phyloP scores from a whole-genome alignment of 108 stramenopile species.

The Asterionellopsis glacialis region DNA sequence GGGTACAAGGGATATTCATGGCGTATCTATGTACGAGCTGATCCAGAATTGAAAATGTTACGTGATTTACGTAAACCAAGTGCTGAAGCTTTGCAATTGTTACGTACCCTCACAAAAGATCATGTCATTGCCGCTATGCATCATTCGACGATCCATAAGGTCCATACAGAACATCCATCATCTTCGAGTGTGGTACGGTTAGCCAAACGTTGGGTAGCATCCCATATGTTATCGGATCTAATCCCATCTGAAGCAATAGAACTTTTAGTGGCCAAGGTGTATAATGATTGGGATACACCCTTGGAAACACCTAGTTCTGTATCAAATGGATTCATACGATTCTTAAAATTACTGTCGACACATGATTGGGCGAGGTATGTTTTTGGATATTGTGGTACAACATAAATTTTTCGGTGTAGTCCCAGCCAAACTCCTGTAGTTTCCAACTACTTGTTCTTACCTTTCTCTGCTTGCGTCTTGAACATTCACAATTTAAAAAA shows the following conservation, averaged over 20 bases:
- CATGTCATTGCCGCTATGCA: slow-evolving; percentile 68
- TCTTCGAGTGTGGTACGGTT: slow-evolving; percentile 61
- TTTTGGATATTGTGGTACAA: background rate
- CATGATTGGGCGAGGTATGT: slow-evolving; percentile 77
- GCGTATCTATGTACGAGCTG: slow-evolving; percentile 73
- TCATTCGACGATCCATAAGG: slow-evolving; percentile 75
- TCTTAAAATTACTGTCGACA: slow-evolving; percentile 50
- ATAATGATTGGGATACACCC: slow-evolving; percentile 46
- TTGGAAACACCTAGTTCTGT: slow-evolving; percentile 48
- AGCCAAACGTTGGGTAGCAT: slow-evolving; percentile 66
- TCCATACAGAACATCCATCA: slow-evolving; percentile 76
- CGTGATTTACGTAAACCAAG: slow-evolving; percentile 47
- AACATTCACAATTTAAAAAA: slow-evolving; percentile 3
- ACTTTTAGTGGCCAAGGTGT: slow-evolving; percentile 75
- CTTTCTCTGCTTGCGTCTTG: slow-evolving; percentile 1
- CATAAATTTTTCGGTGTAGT: too few relatives aligned
- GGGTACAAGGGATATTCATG: slow-evolving; percentile 77
- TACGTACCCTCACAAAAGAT: slow-evolving; percentile 35
- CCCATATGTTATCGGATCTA: slow-evolving; percentile 75
- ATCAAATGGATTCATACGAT: slow-evolving; percentile 60
- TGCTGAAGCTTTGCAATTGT: slow-evolving; percentile 40
- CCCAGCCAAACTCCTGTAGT: too few relatives aligned
- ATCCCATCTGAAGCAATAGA: slow-evolving; percentile 71
- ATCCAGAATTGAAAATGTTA: slow-evolving; percentile 73
- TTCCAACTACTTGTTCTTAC: background rate